Conservation (phyloP, 1,284 basidiomycete species). For the Naganishia albida region DNA sequence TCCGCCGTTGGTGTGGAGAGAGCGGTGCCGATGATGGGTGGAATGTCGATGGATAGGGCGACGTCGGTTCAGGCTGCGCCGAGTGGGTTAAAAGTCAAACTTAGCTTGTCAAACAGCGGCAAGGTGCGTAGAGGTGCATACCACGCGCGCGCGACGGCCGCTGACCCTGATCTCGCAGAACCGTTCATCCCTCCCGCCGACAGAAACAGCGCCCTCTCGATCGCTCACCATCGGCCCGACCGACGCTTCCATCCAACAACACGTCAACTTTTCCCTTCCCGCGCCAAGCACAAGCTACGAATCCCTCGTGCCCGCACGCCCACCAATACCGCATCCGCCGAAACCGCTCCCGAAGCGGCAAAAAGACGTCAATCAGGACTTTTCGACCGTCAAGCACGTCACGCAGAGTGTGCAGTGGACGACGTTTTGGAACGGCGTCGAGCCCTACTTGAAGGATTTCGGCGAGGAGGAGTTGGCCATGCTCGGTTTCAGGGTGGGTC, state of each 20-base stretch:
- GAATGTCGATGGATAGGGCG: neutral
- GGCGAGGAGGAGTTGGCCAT: conserved; percentile 90
- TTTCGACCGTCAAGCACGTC: conserved; percentile 72
- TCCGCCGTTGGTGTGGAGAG: neutral
- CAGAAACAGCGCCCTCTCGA: neutral
- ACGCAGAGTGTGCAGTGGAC: conserved; percentile 57
- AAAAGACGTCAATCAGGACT: conserved; percentile 79
- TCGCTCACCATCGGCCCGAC: neutral
- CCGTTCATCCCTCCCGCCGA: neutral
- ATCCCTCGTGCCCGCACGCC: conserved; percentile 65
- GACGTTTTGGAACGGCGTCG: conserved; percentile 80
- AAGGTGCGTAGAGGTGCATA: conserved; percentile 12
- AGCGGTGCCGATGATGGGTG: neutral
- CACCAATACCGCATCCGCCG: conserved; percentile 67
- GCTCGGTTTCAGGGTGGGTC: conserved; percentile 70
- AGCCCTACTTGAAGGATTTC: conserved; percentile 79
- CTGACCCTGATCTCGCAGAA: neutral
- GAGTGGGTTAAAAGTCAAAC: conserved; percentile 20
- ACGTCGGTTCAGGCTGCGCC: neutral
- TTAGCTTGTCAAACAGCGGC: conserved; percentile 15
- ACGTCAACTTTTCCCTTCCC: conserved; percentile 25
- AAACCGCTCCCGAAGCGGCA: conserved; percentile 75
- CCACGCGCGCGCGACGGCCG: neutral
- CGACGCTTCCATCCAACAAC: conserved; percentile 18
- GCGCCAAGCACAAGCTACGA: conserved; percentile 43